Evolutionary conservation across 2,329 filamentous ascomycete species (phyloP), one percentile per base, ranked within the genome.

Genomic region (Exophiala spinifera): DNA sequence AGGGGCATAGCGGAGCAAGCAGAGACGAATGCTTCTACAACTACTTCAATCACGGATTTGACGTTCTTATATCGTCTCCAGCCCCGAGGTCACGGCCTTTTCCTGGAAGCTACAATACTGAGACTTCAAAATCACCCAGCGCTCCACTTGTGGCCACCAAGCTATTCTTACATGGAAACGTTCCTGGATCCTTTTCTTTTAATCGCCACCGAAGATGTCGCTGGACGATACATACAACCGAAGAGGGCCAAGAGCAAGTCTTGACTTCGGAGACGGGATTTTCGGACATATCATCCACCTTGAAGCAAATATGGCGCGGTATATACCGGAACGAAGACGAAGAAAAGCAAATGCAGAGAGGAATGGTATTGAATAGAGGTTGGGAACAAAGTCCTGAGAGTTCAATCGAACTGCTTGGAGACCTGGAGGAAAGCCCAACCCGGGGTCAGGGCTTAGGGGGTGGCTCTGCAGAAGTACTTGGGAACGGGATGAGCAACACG

Each of bases 131-230:
- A 15, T 65, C 67, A 0, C 84, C 55, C 13, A 53, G 55, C 17
- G 52, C 89, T 54, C 84, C 86, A 37, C 78, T 95, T 10, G 89
- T 94, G 0, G 91, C 88, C 4, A 94, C 89, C 0, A 97, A 97
- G 68, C 70, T 99, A n/a, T 83, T 97, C 15, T 79, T 99, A 1
- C 94, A 99, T 69, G 90, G 88, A 40, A 99, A 99, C 65, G 85
- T 97, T 2, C 94, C 94, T 1, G 94, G 94, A 0, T 96, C 91
- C 1, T 97, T 96, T 69, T 89, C 92, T 10, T 99, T 99, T 74
- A 97, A 99, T 71, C 84, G 94, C 3, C 91, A 97, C 70, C 85
- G 92, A 15, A 84, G 94, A 57, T 90, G 89, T 64, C 84, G 91
- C 37, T 99, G 94, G 94, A 84, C 85, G 48, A 85, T 96, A 11